Evolutionary conservation across 805 yeast genomes (phyloP).

Genomic region (Saccharomycopsis fibuligera): DNA sequence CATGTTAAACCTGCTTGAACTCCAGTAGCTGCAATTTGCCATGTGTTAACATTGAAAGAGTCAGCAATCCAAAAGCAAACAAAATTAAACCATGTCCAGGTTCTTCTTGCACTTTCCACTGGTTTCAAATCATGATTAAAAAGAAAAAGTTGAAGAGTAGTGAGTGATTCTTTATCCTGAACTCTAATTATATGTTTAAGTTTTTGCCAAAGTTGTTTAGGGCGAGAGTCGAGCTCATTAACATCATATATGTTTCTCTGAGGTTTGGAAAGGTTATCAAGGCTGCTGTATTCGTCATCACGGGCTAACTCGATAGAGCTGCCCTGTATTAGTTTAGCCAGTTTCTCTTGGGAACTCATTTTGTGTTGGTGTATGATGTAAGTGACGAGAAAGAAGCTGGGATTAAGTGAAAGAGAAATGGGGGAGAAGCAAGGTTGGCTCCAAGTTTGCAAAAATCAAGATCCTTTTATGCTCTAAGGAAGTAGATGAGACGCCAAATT

Average conservation of each 20-base stretch:
- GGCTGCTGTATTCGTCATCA: no score
- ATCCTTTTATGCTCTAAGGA: no score
- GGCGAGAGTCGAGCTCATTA: not conserved
- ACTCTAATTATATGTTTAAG: not conserved
- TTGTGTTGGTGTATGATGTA: no score
- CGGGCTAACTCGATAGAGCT: no score
- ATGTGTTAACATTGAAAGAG: slow-evolving; percentile 82
- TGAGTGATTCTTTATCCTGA: slow-evolving; percentile 29
- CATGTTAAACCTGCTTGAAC: slow-evolving; percentile 70
- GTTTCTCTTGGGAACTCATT: no score
- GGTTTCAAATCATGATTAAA: slow-evolving; percentile 74
- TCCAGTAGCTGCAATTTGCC: slow-evolving; percentile 89
- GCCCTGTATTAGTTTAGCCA: no score
- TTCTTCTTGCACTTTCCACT: slow-evolving; percentile 64
- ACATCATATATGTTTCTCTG: not conserved
- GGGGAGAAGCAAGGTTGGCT: no score
- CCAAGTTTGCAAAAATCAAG: no score
- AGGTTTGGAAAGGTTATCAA: no score
- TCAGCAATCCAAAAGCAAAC: slow-evolving; percentile 85
- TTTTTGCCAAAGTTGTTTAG: slow-evolving; percentile 1
- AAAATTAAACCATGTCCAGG: slow-evolving; percentile 83
- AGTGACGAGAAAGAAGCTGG: no score
- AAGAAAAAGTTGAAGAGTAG: slow-evolving; percentile 57
- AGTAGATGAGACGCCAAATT: no score
- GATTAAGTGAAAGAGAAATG: no score